Percentiles rank a stretch among this genome's conserved stretches.
Evolutionary conservation across 306 rosid species (phyloP).

Genomic region (Vicia villosa): DNA sequence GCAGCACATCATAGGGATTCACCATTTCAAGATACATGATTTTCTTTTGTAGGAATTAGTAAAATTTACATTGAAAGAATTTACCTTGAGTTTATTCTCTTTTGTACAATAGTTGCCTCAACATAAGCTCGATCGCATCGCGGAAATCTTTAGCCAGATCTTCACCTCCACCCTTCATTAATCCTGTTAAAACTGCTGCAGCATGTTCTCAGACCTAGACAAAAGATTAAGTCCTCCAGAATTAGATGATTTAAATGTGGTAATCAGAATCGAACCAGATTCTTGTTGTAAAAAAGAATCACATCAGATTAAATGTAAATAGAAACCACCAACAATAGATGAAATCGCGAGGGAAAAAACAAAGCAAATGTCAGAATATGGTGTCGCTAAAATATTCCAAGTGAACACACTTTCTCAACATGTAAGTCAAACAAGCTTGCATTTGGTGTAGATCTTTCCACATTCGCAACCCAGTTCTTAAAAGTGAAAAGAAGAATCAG

Average conservation of each 20-base stretch:
- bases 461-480: conserved; percentile 8
- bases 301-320: background rate
- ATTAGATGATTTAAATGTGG: conserved; percentile 28
- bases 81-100: conserved; percentile 77
- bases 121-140: conserved; percentile 71
- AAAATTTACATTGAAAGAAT: background rate
- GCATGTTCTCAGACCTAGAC: conserved; percentile 93
- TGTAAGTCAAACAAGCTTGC: conserved; percentile 21
- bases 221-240: conserved; percentile 35
- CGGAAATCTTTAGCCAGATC: conserved; percentile 85
- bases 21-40: too few relatives aligned
- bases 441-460: background rate
- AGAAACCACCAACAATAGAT: conserved; percentile 16
- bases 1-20: too few relatives aligned
- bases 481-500: background rate
- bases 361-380: background rate
- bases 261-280: conserved; percentile 17
- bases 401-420: too few relatives aligned
- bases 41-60: too few relatives aligned
- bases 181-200: conserved; percentile 94
- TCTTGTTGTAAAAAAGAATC: too few relatives aligned
- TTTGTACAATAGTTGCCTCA: conserved; percentile 62
- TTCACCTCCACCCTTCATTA: conserved; percentile 98
- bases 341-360: conserved; percentile 30
- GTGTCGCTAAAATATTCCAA: conserved; percentile 29